A percentile compares a stretch with the other conserved stretches of the same genome.
These are phyloP conservation scores for Allium sativum DNA, from an alignment of 106 monocot species.

Conservation along the genomic window DNA sequence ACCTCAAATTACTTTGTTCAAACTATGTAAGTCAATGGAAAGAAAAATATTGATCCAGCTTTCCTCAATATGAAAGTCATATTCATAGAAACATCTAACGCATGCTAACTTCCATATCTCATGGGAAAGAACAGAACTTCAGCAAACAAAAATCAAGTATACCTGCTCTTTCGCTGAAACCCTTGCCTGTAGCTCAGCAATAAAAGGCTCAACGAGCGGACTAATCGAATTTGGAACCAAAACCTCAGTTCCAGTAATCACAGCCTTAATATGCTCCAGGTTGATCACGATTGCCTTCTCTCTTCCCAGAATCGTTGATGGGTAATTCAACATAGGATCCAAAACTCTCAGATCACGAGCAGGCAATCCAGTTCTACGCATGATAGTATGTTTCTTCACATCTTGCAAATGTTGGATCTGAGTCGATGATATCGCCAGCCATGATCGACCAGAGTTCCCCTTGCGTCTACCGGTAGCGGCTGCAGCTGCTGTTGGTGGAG, in stretches of 20 bases:
- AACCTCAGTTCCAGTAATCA: constrained; percentile 55
- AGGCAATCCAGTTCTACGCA: constrained; percentile 48
- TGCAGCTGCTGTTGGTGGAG: background rate
- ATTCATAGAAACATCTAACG: too few relatives aligned
- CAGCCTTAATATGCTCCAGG: constrained; percentile 49
- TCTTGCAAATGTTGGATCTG: constrained; percentile 28
- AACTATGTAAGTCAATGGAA: too few relatives aligned
- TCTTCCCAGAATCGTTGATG: constrained; percentile 49
- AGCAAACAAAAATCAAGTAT: background rate
- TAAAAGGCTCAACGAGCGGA: constrained; percentile 29
- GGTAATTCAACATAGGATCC: constrained; percentile 55
- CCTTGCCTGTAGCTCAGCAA: constrained; percentile 31
- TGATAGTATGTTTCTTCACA: constrained; percentile 53
- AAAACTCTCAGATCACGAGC: constrained; percentile 51
- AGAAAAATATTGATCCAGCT: too few relatives aligned
- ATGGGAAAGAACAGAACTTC: background rate
- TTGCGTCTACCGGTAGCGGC: constrained; percentile 11
- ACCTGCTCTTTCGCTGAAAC: constrained; percentile 20
- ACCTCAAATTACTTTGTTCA: too few relatives aligned
- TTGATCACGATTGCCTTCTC: constrained; percentile 62
- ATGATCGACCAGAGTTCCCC: constrained; percentile 25
- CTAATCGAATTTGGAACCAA: constrained; percentile 40
- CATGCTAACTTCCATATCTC: too few relatives aligned
- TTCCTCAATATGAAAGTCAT: too few relatives aligned
- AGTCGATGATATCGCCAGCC: constrained; percentile 37